These are phyloP conservation scores for Aspergillus sparsus DNA, from an alignment of 495 filamentous ascomycete species.

Conservation along the genomic window DNA sequence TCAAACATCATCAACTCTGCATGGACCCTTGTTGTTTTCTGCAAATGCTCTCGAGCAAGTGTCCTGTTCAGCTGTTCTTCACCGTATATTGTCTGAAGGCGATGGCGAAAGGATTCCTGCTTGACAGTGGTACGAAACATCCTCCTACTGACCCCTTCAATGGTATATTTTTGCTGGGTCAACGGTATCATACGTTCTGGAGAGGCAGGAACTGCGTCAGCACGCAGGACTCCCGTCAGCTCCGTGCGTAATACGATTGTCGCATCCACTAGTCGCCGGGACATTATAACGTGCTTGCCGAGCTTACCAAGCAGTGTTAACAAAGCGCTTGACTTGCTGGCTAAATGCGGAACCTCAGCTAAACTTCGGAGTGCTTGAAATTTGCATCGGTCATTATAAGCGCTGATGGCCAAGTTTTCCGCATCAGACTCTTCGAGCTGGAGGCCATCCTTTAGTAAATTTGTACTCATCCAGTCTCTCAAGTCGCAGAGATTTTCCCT, in stretches of 20 bases:
- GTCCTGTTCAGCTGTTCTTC: conserved; percentile 4
- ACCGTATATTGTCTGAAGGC: conserved; percentile 4
- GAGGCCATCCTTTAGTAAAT: background rate
- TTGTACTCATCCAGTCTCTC: background rate
- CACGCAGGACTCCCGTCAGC: background rate
- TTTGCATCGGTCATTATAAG: background rate
- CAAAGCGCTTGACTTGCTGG: background rate
- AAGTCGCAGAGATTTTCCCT: background rate
- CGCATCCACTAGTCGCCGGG: conserved; percentile 1
- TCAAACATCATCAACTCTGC: conserved; percentile 19
- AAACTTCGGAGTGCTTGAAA: conserved; percentile 6
- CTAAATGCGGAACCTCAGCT: background rate
- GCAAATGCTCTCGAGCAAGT: background rate
- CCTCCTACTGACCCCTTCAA: conserved; percentile 6
- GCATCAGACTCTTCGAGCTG: background rate
- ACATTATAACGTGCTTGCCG: conserved; percentile 9
- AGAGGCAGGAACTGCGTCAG: background rate
- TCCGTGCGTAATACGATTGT: background rate
- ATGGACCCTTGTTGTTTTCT: conserved; percentile 18
- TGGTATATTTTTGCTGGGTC: background rate
- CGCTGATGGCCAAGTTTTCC: background rate
- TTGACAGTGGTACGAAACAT: background rate
- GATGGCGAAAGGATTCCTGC: background rate
- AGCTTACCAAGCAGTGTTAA: conserved; percentile 16
- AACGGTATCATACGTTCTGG: background rate